phyloP scores from a whole-genome alignment of 345 rosid genomes.

The Balakata baccata region DNA sequence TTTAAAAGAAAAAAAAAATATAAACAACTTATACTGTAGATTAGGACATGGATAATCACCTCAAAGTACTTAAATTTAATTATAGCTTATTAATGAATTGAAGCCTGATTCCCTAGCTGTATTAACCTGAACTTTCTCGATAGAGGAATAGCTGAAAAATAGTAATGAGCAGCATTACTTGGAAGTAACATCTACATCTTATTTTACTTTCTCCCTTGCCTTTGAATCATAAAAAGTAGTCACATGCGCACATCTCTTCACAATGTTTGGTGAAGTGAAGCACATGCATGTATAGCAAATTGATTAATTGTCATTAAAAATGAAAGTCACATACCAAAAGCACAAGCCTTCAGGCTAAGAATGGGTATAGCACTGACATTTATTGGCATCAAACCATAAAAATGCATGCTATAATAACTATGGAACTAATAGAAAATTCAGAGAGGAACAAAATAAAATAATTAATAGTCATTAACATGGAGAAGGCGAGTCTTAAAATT shows the following conservation, averaged over 20 bases:
- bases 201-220: neutral
- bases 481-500: neutral
- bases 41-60: neutral
- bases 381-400: neutral
- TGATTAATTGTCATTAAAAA: neutral
- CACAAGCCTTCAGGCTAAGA: neutral
- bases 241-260: neutral
- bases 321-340: neutral
- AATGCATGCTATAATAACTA: conserved; percentile 2
- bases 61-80: neutral
- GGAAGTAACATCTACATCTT: conserved; percentile 2
- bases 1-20: neutral
- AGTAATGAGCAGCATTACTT: neutral
- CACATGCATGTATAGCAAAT: neutral
- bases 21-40: neutral
- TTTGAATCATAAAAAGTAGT: neutral
- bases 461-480: neutral
- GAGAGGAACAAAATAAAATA: neutral
- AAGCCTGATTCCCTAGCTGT: neutral
- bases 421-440: neutral
- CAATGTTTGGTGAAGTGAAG: neutral
- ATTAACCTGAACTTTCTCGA: neutral
- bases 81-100: neutral
- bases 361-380: neutral
- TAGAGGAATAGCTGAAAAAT: neutral